Evolutionary conservation across 176 grass and related monocot genomes (phyloP).

Genomic region (Musa schizocarpa): DNA sequence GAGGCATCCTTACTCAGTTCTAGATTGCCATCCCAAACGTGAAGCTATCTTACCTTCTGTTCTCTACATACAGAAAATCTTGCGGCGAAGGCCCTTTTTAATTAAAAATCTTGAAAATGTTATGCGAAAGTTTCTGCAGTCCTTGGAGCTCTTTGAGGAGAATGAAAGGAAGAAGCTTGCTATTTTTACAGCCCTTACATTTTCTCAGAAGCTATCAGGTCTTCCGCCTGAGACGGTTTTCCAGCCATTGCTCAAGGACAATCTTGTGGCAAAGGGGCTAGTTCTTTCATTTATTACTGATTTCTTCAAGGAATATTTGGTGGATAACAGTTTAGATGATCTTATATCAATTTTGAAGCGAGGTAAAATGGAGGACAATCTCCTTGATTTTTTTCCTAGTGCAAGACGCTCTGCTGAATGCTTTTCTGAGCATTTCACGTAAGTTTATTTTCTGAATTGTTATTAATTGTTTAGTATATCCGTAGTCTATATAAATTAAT

Average conservation of each 20-base stretch:
- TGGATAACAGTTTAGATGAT: slow-evolving; percentile 95
- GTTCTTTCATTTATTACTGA: slow-evolving; percentile 91
- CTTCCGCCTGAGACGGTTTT: slow-evolving; percentile 88
- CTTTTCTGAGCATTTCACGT: slow-evolving; percentile 86
- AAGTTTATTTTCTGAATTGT: slow-evolving; percentile 15
- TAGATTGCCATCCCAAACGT: slow-evolving; percentile 59
- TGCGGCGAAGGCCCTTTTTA: slow-evolving; percentile 78
- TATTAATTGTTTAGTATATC: not conserved
- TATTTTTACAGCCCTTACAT: slow-evolving; percentile 90
- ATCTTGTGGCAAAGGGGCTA: slow-evolving; percentile 93
- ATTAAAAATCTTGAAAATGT: slow-evolving; percentile 99
- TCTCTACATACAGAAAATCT: slow-evolving; percentile 88
- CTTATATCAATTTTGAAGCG: slow-evolving; percentile 82
- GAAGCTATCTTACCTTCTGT: slow-evolving; percentile 77
- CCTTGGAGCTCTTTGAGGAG: slow-evolving; percentile 86
- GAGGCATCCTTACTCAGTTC: slow-evolving; percentile 58
- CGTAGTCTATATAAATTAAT: not conserved
- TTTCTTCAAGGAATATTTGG: slow-evolving; percentile 90
- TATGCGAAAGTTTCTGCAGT: slow-evolving; percentile 80
- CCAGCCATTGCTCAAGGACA: slow-evolving; percentile 85
- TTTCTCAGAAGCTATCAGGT: slow-evolving; percentile 93
- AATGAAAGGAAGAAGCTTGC: slow-evolving; percentile 87
- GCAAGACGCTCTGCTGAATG: slow-evolving; percentile 58
- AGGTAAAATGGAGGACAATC: slow-evolving; percentile 92
- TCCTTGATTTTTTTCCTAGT: slow-evolving; percentile 79